Evolutionary conservation across 139 green algal genomes (phyloP), one percentile per base, ranked within the genome.

Genomic region (Tetradesmus obliquus): DNA sequence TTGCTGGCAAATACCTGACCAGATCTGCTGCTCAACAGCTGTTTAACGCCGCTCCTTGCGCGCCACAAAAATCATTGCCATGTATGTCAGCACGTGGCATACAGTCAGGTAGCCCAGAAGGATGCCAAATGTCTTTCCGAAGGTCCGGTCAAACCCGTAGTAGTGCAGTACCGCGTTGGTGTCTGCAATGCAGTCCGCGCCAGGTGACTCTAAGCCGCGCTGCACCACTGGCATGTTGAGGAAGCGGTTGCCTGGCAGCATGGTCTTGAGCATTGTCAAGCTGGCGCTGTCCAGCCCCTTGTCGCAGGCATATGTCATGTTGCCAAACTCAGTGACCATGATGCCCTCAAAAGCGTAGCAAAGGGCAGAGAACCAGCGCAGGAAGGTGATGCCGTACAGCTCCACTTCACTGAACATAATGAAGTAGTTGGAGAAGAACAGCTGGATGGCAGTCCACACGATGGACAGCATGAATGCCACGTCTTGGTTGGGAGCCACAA

Each of bases 391-490:
- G 83, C 92, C 91, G 24, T 84, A 15, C 9, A 93, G 86, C 22
- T 54, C 20, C 57, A 94, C 82, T 10, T 91, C 60, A 22, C 62
- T 54, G 51, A 92, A 92, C 51, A 51, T 87, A 84, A 92, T 94
- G 89, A 94, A 93, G 57, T 91, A 93, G 74, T 91, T 92, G 13
- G 85, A 88, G 19, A 94, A 58, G 51, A 94, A 55, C 57, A 94
- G 79, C 80, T 94, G 90, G 3, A 94, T 45, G 69, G 92, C 85
- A 2, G 84, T 92, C 84, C 91, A 94, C 5, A 80, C 76, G 22
- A 93, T 93, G 79, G 82, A 87, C 10, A 94, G 55, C 92, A 94
- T 94, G 85, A 94, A 94, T 32, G 92, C 92, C 60, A 85, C 86
- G 58, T 94, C 92, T 72, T 93, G 92, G 90, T 92, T 92, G 74